Evolutionary conservation across 208 protist genomes (phyloP), one percentile per base, ranked within the genome.

Genomic region (Leishmania turanica): DNA sequence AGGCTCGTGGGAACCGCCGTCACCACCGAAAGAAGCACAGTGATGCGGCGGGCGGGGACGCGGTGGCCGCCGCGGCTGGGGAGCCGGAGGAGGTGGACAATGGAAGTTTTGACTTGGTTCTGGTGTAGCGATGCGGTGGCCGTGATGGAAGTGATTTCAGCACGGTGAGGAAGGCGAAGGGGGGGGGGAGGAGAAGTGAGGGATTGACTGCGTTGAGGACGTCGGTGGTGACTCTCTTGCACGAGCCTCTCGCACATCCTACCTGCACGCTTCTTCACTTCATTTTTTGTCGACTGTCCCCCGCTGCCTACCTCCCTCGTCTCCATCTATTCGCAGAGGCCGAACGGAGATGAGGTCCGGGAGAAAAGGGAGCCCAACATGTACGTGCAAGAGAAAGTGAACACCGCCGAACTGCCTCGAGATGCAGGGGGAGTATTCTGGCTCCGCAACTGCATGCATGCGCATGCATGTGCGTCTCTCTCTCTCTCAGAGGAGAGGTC

Each of bases 71-170:
- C 24, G 40, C 11, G 17, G 27, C 56, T 21, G 56, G 66, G 4
- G 56, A 37, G 5, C 34, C 54, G 31, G 73, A 37, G 5, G 51
- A 60, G 42, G 72, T 75, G 37, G 84, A 85, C 62, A 85, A 87
- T 82, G 84, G 83, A 40, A 82, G 77, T 21, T 90, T 90, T 78
- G 89, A 90, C 47, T 80, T 92, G 0, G 69, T 90, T 45, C 31
- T 75, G 8, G 82, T 83, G 42, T 92, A 70, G 86, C 0, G 13
- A 42, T 8, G 56, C 74, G 69, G 56, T 70, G 34, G 69, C 45
- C 19, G 45, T 53, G 69, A 73, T 51, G 31, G 45, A 34, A 9
- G 66, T 47, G 37, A 21, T 73, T 54, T 51, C 69, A 15, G n/a
- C 8, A 31, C 13, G 45, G 45, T 21, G 40, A 54, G 31, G 27